phyloP scores from a whole-genome alignment of 768 basidiomycete species.

The Podaxis sp. region DNA sequence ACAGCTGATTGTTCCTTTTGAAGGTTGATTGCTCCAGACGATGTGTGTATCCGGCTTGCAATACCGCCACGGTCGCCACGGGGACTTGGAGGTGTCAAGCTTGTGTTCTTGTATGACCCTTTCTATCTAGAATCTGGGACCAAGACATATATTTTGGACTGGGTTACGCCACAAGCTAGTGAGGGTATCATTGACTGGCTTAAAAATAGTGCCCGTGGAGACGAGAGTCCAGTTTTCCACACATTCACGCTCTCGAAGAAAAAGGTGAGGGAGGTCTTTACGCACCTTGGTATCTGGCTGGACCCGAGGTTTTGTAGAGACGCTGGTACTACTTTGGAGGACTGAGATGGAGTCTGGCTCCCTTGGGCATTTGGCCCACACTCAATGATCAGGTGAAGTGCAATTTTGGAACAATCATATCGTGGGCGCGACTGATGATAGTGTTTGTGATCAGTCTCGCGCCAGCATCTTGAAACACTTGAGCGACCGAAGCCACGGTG shows the following conservation, averaged over 20 bases:
- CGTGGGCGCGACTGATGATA: conserved; percentile 1
- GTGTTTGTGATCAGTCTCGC: conserved; percentile 5
- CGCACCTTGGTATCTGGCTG: conserved; percentile 7
- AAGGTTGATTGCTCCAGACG: conserved; percentile 35
- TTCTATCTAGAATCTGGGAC: conserved; percentile 48
- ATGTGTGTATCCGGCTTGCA: conserved; percentile 44
- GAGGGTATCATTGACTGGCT: conserved; percentile 26
- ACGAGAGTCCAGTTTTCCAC: conserved; percentile 36
- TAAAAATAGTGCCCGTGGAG: conserved; percentile 29
- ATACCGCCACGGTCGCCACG: conserved; percentile 22
- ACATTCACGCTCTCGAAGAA: conserved; percentile 50
- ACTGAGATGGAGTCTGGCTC: conserved; percentile 39
- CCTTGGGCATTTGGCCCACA: conserved; percentile 37
- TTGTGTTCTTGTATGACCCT: conserved; percentile 57
- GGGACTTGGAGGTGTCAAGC: conserved; percentile 20
- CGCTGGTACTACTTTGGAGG: conserved; percentile 54
- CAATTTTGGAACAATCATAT: conserved; percentile 6
- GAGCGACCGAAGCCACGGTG: conserved; percentile 32
- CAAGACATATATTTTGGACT: conserved; percentile 51
- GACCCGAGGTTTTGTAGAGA: conserved; percentile 28
- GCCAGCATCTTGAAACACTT: conserved; percentile 34
- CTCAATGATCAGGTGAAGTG: conserved; percentile 32
- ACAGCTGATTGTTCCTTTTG: background rate
- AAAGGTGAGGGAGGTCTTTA: conserved; percentile 33
- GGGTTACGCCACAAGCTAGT: conserved; percentile 41